These are phyloP conservation scores for Mycosarcoma maydis DNA, from an alignment of 1,284 basidiomycete genomes.

Conservation along the genomic window DNA sequence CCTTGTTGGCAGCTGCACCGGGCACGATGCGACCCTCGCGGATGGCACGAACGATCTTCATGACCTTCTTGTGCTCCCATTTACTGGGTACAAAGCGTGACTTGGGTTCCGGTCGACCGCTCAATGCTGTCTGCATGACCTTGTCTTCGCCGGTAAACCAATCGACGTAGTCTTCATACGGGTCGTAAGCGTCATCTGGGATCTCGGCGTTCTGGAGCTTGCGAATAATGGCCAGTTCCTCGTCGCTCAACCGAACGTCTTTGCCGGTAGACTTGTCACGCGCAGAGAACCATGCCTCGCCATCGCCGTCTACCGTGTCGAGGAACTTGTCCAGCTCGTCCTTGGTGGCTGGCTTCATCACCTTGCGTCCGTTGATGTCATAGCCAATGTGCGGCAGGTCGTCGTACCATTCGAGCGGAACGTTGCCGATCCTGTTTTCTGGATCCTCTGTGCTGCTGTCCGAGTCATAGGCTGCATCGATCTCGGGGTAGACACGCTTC, in stretches of 20 bases:
- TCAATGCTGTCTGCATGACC: constrained; percentile 91
- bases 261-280: constrained; percentile 88
- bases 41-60: constrained; percentile 99
- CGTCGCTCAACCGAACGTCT: constrained; percentile 85
- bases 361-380: constrained; percentile 91
- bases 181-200: constrained; percentile 81
- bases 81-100: constrained; percentile 95
- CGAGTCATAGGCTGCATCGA: constrained; percentile 94
- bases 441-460: constrained; percentile 96
- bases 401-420: constrained; percentile 99
- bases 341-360: constrained; percentile 90
- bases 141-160: constrained; percentile 98
- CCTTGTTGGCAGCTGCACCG: constrained; percentile 75
- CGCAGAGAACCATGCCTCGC: constrained; percentile 89
- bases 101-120: constrained; percentile 92
- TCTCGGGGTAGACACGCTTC: constrained; percentile 87
- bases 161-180: constrained; percentile 90
- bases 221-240: constrained; percentile 95
- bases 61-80: constrained; percentile 99
- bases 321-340: constrained; percentile 99
- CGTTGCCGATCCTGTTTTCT: constrained; percentile 91
- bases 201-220: constrained; percentile 89
- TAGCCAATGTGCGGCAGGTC: constrained; percentile 99
- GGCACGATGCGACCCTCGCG: constrained; percentile 92
- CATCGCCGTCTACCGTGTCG: constrained; percentile 85